Evolutionary conservation across 192 early-diverging fungal species (phyloP).

Genomic region (Geranomyces variabilis): DNA sequence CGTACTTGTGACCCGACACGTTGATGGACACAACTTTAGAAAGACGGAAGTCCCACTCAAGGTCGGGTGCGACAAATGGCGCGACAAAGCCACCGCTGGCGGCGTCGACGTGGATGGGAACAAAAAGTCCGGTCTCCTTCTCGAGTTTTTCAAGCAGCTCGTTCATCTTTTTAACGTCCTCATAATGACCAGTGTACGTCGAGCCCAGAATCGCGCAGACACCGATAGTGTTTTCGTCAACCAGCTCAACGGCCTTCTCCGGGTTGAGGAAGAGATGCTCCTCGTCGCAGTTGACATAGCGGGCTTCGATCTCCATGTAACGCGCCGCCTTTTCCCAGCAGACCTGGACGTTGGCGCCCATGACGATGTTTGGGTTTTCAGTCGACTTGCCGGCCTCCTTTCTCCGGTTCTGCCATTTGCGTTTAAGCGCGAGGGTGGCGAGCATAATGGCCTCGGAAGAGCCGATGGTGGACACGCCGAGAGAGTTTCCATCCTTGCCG

Average conservation of each 20-base stretch:
- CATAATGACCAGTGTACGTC: constrained; percentile 85
- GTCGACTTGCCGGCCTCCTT: constrained; percentile 64
- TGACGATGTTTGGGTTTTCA: constrained; percentile 77
- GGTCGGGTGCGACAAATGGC: constrained; percentile 75
- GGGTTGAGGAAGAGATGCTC: constrained; percentile 56
- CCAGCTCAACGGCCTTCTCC: constrained; percentile 64
- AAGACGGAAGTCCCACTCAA: constrained; percentile 75
- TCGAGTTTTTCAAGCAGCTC: constrained; percentile 64
- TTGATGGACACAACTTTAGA: constrained; percentile 78
- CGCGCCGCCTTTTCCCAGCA: constrained; percentile 67
- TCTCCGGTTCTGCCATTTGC: constrained; percentile 69
- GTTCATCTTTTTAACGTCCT: constrained; percentile 69
- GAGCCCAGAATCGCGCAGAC: constrained; percentile 75
- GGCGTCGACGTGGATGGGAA: constrained; percentile 85
- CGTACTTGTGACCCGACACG: constrained; percentile 84
- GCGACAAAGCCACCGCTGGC: constrained; percentile 87
- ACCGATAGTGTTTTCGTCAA: constrained; percentile 89
- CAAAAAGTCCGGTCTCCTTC: constrained; percentile 62
- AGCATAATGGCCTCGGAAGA: constrained; percentile 82
- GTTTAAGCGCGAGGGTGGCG: constrained; percentile 76
- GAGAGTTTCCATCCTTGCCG: constrained; percentile 42
- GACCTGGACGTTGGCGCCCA: constrained; percentile 77
- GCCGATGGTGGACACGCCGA: constrained; percentile 76
- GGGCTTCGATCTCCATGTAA: constrained; percentile 79
- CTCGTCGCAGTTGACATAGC: constrained; percentile 62